Evolutionary conservation across 139 green algal genomes (phyloP), one percentile per base, ranked within the genome.

Genomic region (Chlamydomonas incerta): DNA sequence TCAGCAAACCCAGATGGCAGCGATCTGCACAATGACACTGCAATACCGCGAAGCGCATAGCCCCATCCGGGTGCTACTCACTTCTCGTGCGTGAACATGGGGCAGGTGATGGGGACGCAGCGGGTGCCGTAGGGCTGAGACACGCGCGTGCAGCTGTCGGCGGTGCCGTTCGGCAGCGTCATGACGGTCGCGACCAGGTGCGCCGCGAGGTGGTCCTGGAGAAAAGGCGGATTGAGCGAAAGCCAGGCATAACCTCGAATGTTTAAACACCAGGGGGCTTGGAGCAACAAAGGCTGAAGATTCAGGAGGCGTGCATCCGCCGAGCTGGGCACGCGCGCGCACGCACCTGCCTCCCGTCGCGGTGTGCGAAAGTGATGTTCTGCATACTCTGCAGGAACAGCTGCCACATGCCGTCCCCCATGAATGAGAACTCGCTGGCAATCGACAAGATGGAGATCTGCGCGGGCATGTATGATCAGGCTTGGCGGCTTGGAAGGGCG

Each of bases 141-240:
- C 13, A 50, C 37, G n/a, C n/a, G 67, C 13, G 23, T 37, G 34
- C 67, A 73, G 67, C 34, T 73, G 29, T 73, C n/a, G 29, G n/a
- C 67, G 23, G 67, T 41, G 26, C n/a, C 33, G 29, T 41, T 41
- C n/a, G 67, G 67, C 34, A 73, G 34, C 23, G 67, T 73, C 67
- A 73, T 73, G 14, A 73, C 67, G 26, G n/a, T 37, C 28, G 67
- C 67, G 31, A 73, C 67, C 34, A 73, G 34, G n/a, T 73, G 67
- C 31, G 23, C 23, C 29, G 67, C 67, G 15, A 73, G 34, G 37
- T 73, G 67, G n/a, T 73, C 67, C 67, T 73, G 66, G 3, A 14
- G 67, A 73, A n/a, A n/a, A n/a, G n/a, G n/a, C n/a, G n/a, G n/a
- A n/a, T n/a, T n/a, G n/a, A n/a, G n/a, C n/a, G n/a, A n/a, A n/a